Percentiles rank a stretch among this genome's conserved stretches.
These are phyloP conservation scores for Yamadazyma siamensis DNA, from an alignment of 1,139 yeast species.

Conservation along the genomic window DNA sequence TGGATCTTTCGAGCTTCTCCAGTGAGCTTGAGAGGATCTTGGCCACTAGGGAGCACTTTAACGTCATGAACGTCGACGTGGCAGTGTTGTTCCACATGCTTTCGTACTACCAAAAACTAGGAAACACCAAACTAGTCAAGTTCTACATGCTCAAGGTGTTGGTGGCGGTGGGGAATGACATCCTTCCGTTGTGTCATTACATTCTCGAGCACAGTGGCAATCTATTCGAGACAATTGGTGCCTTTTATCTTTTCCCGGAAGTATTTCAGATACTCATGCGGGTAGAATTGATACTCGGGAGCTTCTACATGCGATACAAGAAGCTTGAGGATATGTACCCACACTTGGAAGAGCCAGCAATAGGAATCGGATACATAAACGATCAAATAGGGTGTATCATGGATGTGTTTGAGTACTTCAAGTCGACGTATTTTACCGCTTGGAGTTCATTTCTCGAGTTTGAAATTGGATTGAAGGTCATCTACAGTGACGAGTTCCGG, in stretches of 20 bases:
- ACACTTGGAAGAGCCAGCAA: too few species aligned
- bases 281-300: background rate
- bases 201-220: constrained; percentile 23
- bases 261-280: background rate
- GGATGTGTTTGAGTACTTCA: constrained; percentile 26
- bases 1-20: background rate
- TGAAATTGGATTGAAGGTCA: too few species aligned
- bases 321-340: background rate
- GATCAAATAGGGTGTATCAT: too few species aligned
- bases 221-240: constrained; percentile 30
- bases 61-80: constrained; percentile 20
- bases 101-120: constrained; percentile 25
- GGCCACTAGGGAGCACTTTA: background rate
- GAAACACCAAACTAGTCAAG: constrained; percentile 20
- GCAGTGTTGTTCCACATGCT: constrained; percentile 25
- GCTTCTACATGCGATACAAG: constrained; percentile 1
- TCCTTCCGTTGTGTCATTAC: constrained; percentile 27
- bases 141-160: constrained; percentile 30
- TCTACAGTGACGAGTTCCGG: too few species aligned
- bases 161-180: constrained; percentile 23
- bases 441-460: constrained; percentile 38
- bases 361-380: too few species aligned
- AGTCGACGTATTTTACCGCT: constrained; percentile 39
- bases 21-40: constrained; percentile 2
- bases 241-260: constrained; percentile 13